Evolutionary conservation across 2,329 filamentous ascomycete species (phyloP), one percentile per base, ranked within the genome.

Genomic region (Trichophyton mentagrophytes): DNA sequence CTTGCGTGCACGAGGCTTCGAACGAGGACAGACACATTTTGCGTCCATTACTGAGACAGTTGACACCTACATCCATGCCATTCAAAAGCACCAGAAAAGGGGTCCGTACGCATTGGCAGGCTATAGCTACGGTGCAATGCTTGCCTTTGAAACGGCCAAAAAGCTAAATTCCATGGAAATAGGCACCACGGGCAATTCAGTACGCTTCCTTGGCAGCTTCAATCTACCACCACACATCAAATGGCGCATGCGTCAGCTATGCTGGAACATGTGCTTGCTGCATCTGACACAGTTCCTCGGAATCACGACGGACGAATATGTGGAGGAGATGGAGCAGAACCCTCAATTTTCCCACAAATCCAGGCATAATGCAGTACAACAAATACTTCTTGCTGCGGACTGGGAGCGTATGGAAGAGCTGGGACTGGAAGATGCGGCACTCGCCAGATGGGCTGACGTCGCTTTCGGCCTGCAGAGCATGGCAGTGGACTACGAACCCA

Each of bases 61-160:
- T 1, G 61, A 65, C 1, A 73, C 67, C 0, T 83, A 82, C 65
- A 62, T 69, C 8, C 42, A 59, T 0, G 72, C 74, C 0, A 75
- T 83, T 42, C 71, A 72, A n/a, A 25, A 60, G 3, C 62, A 61
- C 0, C 80, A 83, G 61, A 78, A 79, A 0, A 13, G 67, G 0
- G 79, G 80, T 0, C 80, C 80, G 0, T 83, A 83, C 63, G 77
- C 77, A 0, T 66, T 83, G 0, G 76, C 77, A 0, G 80, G 80
- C 0, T 82, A 82, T 65, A 77, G 72, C 3, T 81, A 77, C 64
- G 80, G 80, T 1, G 64, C 71, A 0, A 79, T 79, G 66, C 61
- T 82, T 0, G 77, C 78, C 0, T 83, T 81, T 61, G 80, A 82
- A 65, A 67, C 78, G 0, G 70, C 73, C 11, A 82, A 82, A 67